Conservation (phyloP, 1,139 yeast genomes). For the Saccharomyces hybrid region DNA sequence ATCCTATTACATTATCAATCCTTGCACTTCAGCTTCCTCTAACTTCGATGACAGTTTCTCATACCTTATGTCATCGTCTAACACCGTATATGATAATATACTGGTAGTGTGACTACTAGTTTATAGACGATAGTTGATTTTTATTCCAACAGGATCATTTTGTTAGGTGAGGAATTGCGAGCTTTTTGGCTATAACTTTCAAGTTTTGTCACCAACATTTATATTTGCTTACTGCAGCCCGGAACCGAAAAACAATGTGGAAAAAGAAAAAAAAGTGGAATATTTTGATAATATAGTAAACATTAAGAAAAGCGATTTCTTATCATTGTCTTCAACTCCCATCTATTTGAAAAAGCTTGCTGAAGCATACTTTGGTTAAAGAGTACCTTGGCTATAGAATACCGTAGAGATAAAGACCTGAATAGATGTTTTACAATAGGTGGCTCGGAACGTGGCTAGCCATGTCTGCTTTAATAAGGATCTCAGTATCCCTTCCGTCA, state of each 20-base stretch:
- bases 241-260: not conserved
- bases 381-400: not conserved
- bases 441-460: not conserved
- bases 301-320: not conserved
- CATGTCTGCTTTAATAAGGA: not conserved
- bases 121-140: not conserved
- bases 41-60: no score
- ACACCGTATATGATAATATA: no score
- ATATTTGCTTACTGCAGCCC: not conserved
- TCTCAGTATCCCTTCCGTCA: slow-evolving; percentile 7
- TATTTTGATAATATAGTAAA: not conserved
- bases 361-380: not conserved
- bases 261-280: not conserved
- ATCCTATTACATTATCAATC: no score
- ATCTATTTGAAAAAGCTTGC: not conserved
- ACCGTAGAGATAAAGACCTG: not conserved
- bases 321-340: not conserved
- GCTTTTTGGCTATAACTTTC: not conserved
- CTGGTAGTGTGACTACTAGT: no score
- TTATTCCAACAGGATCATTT: not conserved
- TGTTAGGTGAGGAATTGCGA: not conserved
- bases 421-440: not conserved
- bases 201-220: not conserved
- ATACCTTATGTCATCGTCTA: no score
- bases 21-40: no score